Conservation (phyloP, 768 basidiomycete genomes). For the Grammothele lineata region DNA sequence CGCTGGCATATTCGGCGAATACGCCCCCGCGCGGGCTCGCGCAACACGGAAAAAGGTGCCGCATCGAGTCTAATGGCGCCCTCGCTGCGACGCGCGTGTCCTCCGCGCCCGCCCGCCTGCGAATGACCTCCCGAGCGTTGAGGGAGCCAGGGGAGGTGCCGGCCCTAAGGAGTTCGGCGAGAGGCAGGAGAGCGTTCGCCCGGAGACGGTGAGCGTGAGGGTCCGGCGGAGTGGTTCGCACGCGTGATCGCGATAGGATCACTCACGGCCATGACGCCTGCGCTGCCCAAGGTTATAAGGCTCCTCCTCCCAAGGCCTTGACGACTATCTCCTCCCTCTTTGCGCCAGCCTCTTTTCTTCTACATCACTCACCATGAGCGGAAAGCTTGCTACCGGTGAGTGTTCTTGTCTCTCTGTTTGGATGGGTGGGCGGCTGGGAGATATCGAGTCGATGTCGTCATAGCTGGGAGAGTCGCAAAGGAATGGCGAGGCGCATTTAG, state of each 20-base stretch:
- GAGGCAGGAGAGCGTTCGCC: background rate
- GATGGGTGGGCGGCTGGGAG: background rate
- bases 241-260: constrained; percentile 16
- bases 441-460: background rate
- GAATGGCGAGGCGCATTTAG: background rate
- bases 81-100: too few species aligned
- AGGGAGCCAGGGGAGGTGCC: too few species aligned
- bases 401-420: background rate
- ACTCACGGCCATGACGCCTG: constrained; percentile 13
- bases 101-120: too few species aligned
- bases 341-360: background rate
- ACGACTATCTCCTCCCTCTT: background rate
- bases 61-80: too few species aligned
- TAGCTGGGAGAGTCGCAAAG: too few species aligned
- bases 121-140: too few species aligned
- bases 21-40: too few species aligned
- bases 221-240: constrained; percentile 8
- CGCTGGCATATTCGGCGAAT: too few species aligned
- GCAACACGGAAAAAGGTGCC: too few species aligned
- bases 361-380: constrained; percentile 43
- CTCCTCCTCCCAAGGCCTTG: background rate
- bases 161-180: background rate
- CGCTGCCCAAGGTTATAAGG: constrained; percentile 12
- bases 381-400: constrained; percentile 58
- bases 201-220: constrained; percentile 5